Evolutionary conservation across 2,329 filamentous ascomycete genomes (phyloP).

Genomic region (Coniochaeta sp.): DNA sequence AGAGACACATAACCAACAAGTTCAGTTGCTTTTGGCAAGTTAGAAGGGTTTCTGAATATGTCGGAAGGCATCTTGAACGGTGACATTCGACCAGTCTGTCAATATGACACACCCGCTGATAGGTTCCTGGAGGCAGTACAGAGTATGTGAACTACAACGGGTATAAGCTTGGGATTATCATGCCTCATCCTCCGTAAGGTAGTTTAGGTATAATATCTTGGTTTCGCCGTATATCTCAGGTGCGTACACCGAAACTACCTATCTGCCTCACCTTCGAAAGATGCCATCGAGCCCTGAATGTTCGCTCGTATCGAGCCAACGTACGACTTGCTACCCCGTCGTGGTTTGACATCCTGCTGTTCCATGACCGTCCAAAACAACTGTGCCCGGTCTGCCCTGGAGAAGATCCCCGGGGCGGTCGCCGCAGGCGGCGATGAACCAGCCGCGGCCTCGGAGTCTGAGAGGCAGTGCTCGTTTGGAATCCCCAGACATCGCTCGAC

Average conservation of each 20-base stretch:
- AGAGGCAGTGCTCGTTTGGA: slow-evolving; percentile 13
- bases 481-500: slow-evolving; percentile 14
- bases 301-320: slow-evolving; percentile 14
- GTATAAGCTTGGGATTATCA: no score
- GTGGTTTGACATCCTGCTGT: slow-evolving; percentile 14
- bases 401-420: slow-evolving; percentile 11
- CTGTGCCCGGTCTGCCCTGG: slow-evolving; percentile 10
- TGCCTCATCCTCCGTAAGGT: no score
- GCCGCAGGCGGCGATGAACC: slow-evolving; percentile 5
- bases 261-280: slow-evolving; percentile 12
- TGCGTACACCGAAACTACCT: slow-evolving; percentile 4
- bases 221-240: no score
- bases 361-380: slow-evolving; percentile 12
- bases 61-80: no score
- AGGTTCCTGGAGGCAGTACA: no score
- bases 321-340: slow-evolving; percentile 12
- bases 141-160: no score
- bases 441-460: slow-evolving; percentile 8
- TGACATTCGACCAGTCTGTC: no score
- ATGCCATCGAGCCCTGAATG: slow-evolving; percentile 11
- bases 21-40: no score
- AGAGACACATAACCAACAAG: no score
- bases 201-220: no score
- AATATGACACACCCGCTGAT: no score
- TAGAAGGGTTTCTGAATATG: no score